Base-by-base conservation (phyloP, 2,329 filamentous ascomycete genomes). In the Monilinia aucupariae region DNA sequence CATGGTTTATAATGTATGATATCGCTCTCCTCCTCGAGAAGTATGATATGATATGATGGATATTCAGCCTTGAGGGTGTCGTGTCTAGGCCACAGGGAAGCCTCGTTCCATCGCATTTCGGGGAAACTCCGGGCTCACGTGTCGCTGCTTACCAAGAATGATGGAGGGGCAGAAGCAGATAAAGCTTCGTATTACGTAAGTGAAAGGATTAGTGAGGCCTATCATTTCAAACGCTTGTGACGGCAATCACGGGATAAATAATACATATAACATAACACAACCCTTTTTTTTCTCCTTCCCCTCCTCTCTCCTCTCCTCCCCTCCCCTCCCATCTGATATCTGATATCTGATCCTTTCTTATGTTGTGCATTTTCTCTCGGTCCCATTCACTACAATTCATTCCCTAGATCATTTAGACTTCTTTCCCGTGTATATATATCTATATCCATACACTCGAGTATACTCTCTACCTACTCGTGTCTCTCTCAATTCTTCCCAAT, bases 1-100 rank as follows among this genome's bases (percentile, higher is more conserved):
- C 80, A 82, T 82, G 45, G 69, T 58, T 39, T 34, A 30, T 58
- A 30, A 30, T 59, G 20, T 59, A 12, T 58, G 45, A 37, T 27
- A 53, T 39, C 15, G 13, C 10, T 39, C 12, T 39, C 37, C 15
- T 15, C 2, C 52, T 22, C n/a, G 20, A 50, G 22, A 58, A 55
- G 34, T 25, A 17, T 12, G 39, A 39, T 56, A 56, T 49, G 20
- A n/a, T 30, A 30, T 30, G 27, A 30, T 30, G 27, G 27, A 30
- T 17, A 12, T 10, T 51, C 59, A 62, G 59, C 50, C 59, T 55
- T 62, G 51, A 55, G 43, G 39, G 51, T 62, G 59, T 62, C 51
- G 59, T 62, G 51, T 54, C 41, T 34, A 45, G 10, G 41, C 20
- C 1, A 43, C 27, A 56, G 30, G 37, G 32, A 32, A 61, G 49